Conservation (phyloP, 805 yeast genomes). For the Lipomyces orientalis region DNA sequence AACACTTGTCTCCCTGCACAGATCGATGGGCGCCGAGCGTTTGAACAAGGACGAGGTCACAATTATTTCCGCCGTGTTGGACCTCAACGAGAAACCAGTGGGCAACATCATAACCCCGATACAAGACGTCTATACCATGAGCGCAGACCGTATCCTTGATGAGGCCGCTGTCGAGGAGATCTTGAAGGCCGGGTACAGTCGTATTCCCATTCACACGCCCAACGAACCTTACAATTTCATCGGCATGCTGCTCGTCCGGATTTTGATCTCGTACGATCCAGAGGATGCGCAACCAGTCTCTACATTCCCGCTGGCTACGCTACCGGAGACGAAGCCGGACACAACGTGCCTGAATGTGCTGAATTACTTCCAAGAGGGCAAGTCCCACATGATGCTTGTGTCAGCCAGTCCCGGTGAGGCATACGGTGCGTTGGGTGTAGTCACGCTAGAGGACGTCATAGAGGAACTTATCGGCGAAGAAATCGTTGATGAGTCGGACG, state of each 20-base stretch:
- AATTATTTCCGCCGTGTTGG: conserved; percentile 90
- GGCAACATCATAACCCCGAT: conserved; percentile 92
- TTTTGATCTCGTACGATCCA: conserved; percentile 92
- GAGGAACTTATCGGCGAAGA: conserved; percentile 98
- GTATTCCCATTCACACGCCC: conserved; percentile 93
- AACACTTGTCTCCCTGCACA: conserved; percentile 89
- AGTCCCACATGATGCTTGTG: conserved; percentile 95
- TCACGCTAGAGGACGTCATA: conserved; percentile 96
- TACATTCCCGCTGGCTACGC: conserved; percentile 90
- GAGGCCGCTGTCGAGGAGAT: conserved; percentile 86
- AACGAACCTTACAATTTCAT: conserved; percentile 87
- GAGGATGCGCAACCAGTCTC: conserved; percentile 94
- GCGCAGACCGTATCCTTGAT: conserved; percentile 80
- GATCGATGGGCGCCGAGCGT: conserved; percentile 93
- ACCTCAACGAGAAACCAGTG: conserved; percentile 89
- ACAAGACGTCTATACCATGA: conserved; percentile 83
- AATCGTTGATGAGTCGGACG: conserved; percentile 95
- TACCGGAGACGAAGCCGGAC: conserved; percentile 90
- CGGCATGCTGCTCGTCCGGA: conserved; percentile 93
- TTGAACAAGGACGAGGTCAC: conserved; percentile 95
- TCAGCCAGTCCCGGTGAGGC: conserved; percentile 79
- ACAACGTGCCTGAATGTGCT: conserved; percentile 93
- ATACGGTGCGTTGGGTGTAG: conserved; percentile 84
- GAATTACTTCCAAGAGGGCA: conserved; percentile 97
- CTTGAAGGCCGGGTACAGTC: conserved; percentile 89